These are phyloP conservation scores for Thraustochytrium striatum DNA, from an alignment of 352 stramenopile species.

Conservation along the genomic window DNA sequence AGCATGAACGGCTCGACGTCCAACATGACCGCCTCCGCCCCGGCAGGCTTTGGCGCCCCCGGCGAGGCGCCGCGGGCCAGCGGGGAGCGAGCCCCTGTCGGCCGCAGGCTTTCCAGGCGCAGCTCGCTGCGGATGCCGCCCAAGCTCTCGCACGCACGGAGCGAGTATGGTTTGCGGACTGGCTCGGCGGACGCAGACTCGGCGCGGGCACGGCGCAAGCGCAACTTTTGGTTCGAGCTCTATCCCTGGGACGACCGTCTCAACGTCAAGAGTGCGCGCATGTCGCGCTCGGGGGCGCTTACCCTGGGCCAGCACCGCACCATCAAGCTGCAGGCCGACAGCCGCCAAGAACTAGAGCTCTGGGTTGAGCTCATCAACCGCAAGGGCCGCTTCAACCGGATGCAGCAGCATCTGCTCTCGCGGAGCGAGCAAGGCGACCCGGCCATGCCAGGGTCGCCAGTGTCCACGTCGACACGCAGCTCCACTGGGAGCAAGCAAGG, in stretches of 20 bases:
- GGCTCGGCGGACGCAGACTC: not conserved
- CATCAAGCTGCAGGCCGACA: slow-evolving; percentile 33
- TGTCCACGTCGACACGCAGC: no score
- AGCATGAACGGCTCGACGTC: not conserved
- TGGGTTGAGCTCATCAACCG: slow-evolving; percentile 35
- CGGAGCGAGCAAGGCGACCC: not conserved
- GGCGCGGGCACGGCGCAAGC: not conserved
- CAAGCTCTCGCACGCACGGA: not conserved
- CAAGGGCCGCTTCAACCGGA: slow-evolving; percentile 27
- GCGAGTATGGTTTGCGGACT: not conserved
- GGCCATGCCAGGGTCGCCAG: not conserved
- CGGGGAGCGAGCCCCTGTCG: no score
- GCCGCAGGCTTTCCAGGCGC: not conserved
- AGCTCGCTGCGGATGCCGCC: not conserved
- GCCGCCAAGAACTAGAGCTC: slow-evolving; percentile 37
- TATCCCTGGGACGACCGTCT: slow-evolving; percentile 30
- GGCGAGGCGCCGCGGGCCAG: not conserved
- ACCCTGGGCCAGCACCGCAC: slow-evolving; percentile 30
- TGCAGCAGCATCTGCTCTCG: slow-evolving; percentile 1
- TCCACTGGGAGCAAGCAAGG: no score
- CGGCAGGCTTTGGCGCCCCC: not conserved
- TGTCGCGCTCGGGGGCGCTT: slow-evolving; percentile 10
- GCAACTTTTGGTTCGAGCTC: slow-evolving; percentile 39
- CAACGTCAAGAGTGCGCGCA: slow-evolving; percentile 33
- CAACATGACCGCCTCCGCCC: not conserved